A percentile compares a stretch with the other conserved stretches of the same genome.
Evolutionary conservation across 2,329 filamentous ascomycete genomes (phyloP).

Genomic region (Thelonectria blattea): DNA sequence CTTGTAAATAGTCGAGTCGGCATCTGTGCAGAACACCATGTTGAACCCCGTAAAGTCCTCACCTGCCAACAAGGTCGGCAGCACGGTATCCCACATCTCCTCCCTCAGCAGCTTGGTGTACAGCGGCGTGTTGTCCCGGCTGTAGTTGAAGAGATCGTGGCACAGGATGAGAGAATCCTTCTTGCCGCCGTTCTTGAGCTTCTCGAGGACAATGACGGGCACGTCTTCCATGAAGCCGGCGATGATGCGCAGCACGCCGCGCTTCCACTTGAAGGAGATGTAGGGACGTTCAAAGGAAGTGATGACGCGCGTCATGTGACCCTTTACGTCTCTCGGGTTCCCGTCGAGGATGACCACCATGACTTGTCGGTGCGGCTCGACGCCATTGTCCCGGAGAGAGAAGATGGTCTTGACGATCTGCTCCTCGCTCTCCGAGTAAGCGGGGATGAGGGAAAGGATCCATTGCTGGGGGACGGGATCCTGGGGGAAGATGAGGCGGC

Average conservation of each 20-base stretch:
- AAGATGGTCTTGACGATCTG: constrained; percentile 35
- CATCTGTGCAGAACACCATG: constrained; percentile 32
- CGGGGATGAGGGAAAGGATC: constrained; percentile 33
- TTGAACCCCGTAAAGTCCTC: constrained; percentile 26
- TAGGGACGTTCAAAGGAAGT: constrained; percentile 27
- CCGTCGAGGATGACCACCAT: constrained; percentile 32
- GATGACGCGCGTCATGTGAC: constrained; percentile 29
- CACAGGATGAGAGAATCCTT: constrained; percentile 31
- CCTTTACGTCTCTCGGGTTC: constrained; percentile 27
- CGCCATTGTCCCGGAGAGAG: constrained; percentile 30
- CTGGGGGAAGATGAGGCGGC: constrained; percentile 15
- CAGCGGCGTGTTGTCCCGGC: constrained; percentile 25
- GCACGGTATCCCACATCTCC: constrained; percentile 29
- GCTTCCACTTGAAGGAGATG: constrained; percentile 32
- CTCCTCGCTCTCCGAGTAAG: constrained; percentile 34
- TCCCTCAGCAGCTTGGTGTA: constrained; percentile 29
- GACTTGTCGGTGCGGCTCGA: constrained; percentile 32
- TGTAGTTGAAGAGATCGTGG: constrained; percentile 32
- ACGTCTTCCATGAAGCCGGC: constrained; percentile 34
- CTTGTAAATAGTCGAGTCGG: constrained; percentile 33
- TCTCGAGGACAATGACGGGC: constrained; percentile 31
- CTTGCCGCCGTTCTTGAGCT: constrained; percentile 32
- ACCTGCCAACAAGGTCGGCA: constrained; percentile 25
- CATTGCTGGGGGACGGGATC: constrained; percentile 15
- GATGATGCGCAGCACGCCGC: constrained; percentile 21